Evolutionary conservation across 129 eudicot genomes (phyloP), one percentile per base, ranked within the genome.

Genomic region (Artemisia argyi): DNA sequence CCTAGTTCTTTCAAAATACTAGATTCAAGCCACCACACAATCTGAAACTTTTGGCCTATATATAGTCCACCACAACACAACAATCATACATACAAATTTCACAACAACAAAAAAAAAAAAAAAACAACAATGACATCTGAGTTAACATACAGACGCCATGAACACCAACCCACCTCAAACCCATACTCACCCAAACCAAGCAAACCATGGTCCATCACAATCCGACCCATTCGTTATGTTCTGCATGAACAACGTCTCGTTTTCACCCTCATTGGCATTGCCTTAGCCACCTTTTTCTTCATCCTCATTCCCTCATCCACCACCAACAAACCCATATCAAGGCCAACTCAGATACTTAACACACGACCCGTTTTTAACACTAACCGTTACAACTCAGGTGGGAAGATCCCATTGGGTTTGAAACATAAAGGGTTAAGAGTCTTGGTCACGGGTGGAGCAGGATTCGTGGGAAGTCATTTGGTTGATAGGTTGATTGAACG

Each of bases 181-280:
- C 14, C 65, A 26, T 61, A 79, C 66, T 73, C 74, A 46, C 44
- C 83, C 75, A 48, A 66, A 54, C 84, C 96, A 0, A 69, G 39
- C 16, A 89, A 89, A 30, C 91, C 86, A 57, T 89, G 91, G 89
- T 69, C 72, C 46, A 12, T 47, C 85, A 71, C 77, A 2, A 75
- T 76, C 24, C 84, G 77, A 1, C 84, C 85, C 39, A 72, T 89
- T 32, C 53, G 67, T 44, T 72, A 78, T 78, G 26, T 78, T 11
- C 61, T 72, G 11, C 78, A 63, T 0, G 82, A 78, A 39, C 82
- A 78, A 61, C 61, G 82, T 3, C 53, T 78, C 66, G 2, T 72
- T 5, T 78, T 72, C 22, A 9, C 66, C 17, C 69, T 79, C 68
- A 22, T 73, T 55, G 74, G 83, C 78, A 57, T 79, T 58, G 62